phyloP scores from a whole-genome alignment of 2,329 filamentous ascomycete genomes.

The Diaporthe capsici region DNA sequence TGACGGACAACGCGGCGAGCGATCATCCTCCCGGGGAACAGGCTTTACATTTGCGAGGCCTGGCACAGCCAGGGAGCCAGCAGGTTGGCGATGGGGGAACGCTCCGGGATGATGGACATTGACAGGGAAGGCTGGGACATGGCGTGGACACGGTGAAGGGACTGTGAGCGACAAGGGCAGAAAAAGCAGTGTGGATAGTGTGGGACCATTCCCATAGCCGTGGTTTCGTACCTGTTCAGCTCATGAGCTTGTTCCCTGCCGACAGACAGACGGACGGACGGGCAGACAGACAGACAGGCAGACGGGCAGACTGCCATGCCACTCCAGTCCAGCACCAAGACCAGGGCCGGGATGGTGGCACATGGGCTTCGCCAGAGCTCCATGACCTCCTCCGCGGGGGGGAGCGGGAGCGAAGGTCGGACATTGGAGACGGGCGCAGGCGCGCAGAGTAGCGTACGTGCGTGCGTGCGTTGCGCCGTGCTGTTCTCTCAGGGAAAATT shows the following conservation, averaged over 20 bases:
- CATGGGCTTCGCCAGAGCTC: slow-evolving; percentile 27
- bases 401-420: slow-evolving; percentile 33
- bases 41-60: slow-evolving; percentile 41
- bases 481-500: slow-evolving; percentile 36
- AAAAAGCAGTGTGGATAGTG: slow-evolving; percentile 40
- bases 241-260: slow-evolving; percentile 36
- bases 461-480: slow-evolving; percentile 30
- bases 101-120: slow-evolving; percentile 42
- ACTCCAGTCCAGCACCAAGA: slow-evolving; percentile 26
- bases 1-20: slow-evolving; percentile 39
- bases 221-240: slow-evolving; percentile 38
- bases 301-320: background rate
- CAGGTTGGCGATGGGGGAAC: slow-evolving; percentile 42
- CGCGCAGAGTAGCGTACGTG: slow-evolving; percentile 14
- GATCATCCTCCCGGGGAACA: slow-evolving; percentile 42
- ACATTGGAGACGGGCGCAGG: slow-evolving; percentile 29
- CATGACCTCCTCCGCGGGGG: slow-evolving; percentile 31
- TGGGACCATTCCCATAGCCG: slow-evolving; percentile 38
- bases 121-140: slow-evolving; percentile 39
- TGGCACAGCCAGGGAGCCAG: slow-evolving; percentile 40
- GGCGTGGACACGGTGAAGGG: slow-evolving; percentile 38
- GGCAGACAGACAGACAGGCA: background rate
- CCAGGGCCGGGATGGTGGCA: slow-evolving; percentile 19
- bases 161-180: slow-evolving; percentile 39
- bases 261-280: slow-evolving; percentile 1